These are phyloP conservation scores for Ogataea parapolymorpha DNA, from an alignment of 805 yeast species.

Conservation along the genomic window DNA sequence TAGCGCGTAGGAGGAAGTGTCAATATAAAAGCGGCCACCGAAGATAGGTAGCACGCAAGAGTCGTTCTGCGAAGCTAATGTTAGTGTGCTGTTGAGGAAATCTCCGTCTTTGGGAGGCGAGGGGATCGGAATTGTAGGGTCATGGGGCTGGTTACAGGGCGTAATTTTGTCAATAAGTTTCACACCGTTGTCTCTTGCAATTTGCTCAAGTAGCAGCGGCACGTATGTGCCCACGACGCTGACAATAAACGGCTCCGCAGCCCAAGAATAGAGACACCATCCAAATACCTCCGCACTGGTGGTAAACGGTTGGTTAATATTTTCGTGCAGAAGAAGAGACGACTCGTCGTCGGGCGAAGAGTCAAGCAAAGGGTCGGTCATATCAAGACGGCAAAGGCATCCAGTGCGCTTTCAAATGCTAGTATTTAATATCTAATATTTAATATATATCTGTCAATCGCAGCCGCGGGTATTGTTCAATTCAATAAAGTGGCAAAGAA, in stretches of 20 bases:
- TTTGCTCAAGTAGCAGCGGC: conserved; percentile 65
- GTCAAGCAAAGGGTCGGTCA: conserved; percentile 2
- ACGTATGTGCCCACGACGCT: conserved; percentile 77
- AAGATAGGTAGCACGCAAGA: conserved; percentile 35
- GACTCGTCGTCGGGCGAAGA: neutral
- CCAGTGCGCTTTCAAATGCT: neutral
- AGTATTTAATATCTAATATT: neutral
- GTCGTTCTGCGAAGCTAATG: conserved; percentile 6
- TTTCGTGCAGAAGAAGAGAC: neutral
- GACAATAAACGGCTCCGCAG: conserved; percentile 78
- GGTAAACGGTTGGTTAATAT: conserved; percentile 24
- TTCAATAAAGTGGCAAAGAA: conserved; percentile 8
- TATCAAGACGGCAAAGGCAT: neutral
- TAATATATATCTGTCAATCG: conserved; percentile 2
- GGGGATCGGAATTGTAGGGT: conserved; percentile 34
- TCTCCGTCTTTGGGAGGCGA: conserved; percentile 22
- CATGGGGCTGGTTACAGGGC: conserved; percentile 43
- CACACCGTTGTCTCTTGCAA: conserved; percentile 74
- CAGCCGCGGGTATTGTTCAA: neutral
- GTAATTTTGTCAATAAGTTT: conserved; percentile 51
- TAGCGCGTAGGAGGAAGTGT: conserved; percentile 69
- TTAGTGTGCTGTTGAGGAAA: neutral
- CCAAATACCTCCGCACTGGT: conserved; percentile 50
- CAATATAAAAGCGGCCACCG: conserved; percentile 43
- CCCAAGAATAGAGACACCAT: conserved; percentile 70